Base-by-base conservation (phyloP, 345 rosid species). In the Dimocarpus longan region DNA sequence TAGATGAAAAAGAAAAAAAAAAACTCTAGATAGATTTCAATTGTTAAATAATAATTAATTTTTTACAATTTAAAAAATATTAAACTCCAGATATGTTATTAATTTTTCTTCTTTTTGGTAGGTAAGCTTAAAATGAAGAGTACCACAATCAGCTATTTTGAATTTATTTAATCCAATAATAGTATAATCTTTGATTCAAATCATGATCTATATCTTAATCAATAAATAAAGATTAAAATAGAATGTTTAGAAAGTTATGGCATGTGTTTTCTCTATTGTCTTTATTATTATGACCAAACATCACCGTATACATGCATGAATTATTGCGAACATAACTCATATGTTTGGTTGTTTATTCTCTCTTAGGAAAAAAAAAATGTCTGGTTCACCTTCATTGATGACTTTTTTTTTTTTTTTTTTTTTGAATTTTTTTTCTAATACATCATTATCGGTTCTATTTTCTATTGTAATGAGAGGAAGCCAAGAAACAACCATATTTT, bases 281-380 rank as follows among this genome's bases (percentile, higher is more conserved):
- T 28, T 73, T 22, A 72, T 56, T 21, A 56, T 64, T 64, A 26
- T 46, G 70, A 19, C 43, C 60, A 22, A 54, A 56, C 65, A 18
- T 19, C 16, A 11, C 18, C 3, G 5, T 22, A 44, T n/a, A 44
- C 28, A 22, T 21, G 16, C 52, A 68, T 28, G 18, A 52, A 71
- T 72, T 56, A 54, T 72, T 24, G 50, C 72, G 16, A 67, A 81
- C 24, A 3, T n/a, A 21, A 73, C 52, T 56, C 78, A 21, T 18
- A 62, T 48, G 10, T 12, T 69, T 21, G 24, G 69, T 28, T 62
- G 68, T 57, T 82, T 73, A 19, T 78, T 74, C 63, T 32, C 65
- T 63, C 40, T 5, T 6, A 18, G 71, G 12, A 37, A 43, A 12
- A 22, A 78, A 39, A 75, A 40, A 44, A 24, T 26, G 70, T 54